Base-by-base conservation (phyloP, 2,329 filamentous ascomycete species). In the Aspergillus fructus region DNA sequence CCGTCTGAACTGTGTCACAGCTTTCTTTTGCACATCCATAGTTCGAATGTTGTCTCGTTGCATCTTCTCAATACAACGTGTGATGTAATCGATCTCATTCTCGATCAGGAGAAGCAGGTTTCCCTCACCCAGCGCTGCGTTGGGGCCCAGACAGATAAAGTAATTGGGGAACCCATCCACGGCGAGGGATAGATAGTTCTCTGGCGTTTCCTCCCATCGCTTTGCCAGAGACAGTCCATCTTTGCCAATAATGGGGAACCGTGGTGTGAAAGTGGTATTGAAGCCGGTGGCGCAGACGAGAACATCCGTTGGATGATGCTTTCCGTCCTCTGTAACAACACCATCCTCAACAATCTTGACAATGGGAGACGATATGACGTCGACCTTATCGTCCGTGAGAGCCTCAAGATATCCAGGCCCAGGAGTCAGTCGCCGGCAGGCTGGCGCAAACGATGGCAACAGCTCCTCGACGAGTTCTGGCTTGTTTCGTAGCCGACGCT, bases 351-450 rank as follows among this genome's bases (percentile, higher is more conserved):
- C 66, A 13, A 74, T 62, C 12, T 63, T 76, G 19, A 74, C 76
- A 63, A 89, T 89, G 1, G 73, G 76, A 0, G 78, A 80, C 15
- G 76, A 78, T 64, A 88, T 83, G 59, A 85, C 82, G 4, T 82
- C 78, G 2, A 88, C 85, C 55, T 89, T 88, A 5, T 82, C 79
- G 56, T 83, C 77, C 0, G 79, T 79, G 17, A 89, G 74, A 0
- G 86, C 85, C 67, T 89, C 87, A 2, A 90, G 70, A 55, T 80
- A 81, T 1, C 77, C 77, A 0, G 76, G 73, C 0, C 77, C 79
- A 0, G 78, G 79, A 1, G 77, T 79, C 15, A 79, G 66, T 13
- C 78, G 74, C 47, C 77, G 72, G 58, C 78, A 64, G 23, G 52
- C 52, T 15, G 64, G 64, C 5, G 64, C 61, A 37, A 66, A 66